phyloP scores from a whole-genome alignment of 1,284 basidiomycete genomes.

The Bondarzewia mesenterica region DNA sequence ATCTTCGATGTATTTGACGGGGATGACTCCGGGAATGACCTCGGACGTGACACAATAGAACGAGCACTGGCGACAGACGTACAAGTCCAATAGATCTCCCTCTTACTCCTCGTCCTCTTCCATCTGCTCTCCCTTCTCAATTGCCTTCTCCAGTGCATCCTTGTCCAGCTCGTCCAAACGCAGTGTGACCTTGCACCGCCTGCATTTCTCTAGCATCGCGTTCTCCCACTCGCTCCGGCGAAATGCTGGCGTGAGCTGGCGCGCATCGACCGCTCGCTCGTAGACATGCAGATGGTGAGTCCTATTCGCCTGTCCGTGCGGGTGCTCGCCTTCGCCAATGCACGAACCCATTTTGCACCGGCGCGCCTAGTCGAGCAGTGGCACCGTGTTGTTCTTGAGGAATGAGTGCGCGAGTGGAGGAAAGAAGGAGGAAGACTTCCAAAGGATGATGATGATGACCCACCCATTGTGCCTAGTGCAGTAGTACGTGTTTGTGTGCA shows the following conservation, averaged over 20 bases:
- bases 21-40: constrained; percentile 64
- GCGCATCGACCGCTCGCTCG: constrained; percentile 54
- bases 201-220: constrained; percentile 37
- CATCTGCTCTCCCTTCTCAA: neutral
- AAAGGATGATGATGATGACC: constrained; percentile 63
- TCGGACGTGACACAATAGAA: constrained; percentile 62
- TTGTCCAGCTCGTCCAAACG: constrained; percentile 8
- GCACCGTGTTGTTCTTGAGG: constrained; percentile 14
- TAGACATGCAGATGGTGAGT: constrained; percentile 79
- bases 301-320: constrained; percentile 40
- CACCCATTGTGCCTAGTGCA: constrained; percentile 74
- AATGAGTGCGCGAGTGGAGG: constrained; percentile 56
- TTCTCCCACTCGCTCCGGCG: constrained; percentile 49
- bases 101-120: constrained; percentile 10
- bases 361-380: constrained; percentile 46
- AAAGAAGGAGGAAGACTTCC: constrained; percentile 50
- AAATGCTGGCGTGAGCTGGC: constrained; percentile 56
- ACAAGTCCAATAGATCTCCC: constrained; percentile 63
- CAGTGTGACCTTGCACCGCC: constrained; percentile 36
- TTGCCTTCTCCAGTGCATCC: neutral
- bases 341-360: constrained; percentile 46
- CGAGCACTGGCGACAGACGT: constrained; percentile 75
- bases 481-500: constrained; percentile 74
- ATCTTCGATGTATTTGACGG: constrained; percentile 39
- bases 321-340: constrained; percentile 35